Evolutionary conservation across 2,329 filamentous ascomycete species (phyloP), one percentile per base, ranked within the genome.

Genomic region (Trichophyton schoenleinii): DNA sequence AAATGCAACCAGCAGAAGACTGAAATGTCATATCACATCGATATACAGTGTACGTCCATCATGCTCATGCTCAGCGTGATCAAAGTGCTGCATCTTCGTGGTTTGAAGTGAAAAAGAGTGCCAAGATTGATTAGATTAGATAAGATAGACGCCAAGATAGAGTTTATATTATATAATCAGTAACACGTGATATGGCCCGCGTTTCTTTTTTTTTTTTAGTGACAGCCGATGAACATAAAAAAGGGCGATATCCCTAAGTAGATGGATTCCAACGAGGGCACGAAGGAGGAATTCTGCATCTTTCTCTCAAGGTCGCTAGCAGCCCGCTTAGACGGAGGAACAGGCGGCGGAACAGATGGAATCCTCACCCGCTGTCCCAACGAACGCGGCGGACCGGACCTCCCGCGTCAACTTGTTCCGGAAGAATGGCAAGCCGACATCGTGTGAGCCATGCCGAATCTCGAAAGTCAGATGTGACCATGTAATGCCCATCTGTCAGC

Each of bases 401-500:
- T n/a, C 49, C 13, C 28, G 6, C 13, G 25, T 34, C 34, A 58
- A n/a, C 34, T 60, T 64, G 63, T 52, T 64, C 59, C 58, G 63
- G 6, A 80, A 82, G 75, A 72, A 72, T 62, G 70, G 70, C 8
- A 70, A 70, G 44, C 66, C 63, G 20, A 68, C 70, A 13, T 71
- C 70, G 20, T 72, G 70, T 53, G 70, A 72, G 66, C 70, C 69
- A 20, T 71, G 69, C 52, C 69, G 70, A 7, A 68, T 66, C 55
- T 66, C 69, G 46, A 71, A 72, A 63, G 69, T 71, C 46, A 67
- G 69, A 28, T 72, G 70, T 42, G 70, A 72, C 55, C 70, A 72
- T 66, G 61, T 60, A 7, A 25, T 63, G 18, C 68, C 70, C 3
- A 62, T 68, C 13, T 72, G 70, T 55, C 63, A 64, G 34, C 68